Evolutionary conservation across 2,329 filamentous ascomycete species (phyloP), one percentile per base, ranked within the genome.

Genomic region (Grosmannia huntii): DNA sequence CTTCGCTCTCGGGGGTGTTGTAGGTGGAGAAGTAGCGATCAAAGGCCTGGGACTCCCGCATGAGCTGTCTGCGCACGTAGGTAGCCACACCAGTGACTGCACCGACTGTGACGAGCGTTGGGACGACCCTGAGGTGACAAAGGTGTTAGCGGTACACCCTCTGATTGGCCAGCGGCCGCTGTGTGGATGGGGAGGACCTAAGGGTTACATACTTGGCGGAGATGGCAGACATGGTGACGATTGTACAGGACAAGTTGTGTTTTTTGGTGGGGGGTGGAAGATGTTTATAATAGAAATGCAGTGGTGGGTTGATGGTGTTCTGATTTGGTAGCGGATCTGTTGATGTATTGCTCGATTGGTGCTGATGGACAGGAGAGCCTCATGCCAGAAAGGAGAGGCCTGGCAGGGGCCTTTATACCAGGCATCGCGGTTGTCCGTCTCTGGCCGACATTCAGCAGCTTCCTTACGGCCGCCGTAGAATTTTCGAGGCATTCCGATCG

Each of bases 21-120:
- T 73, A 73, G 41, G 68, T 58, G 16, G 62, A 46, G 60, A 73
- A 73, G 61, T 67, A 71, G 48, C 67, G 67, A 60, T 73, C 72
- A 64, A 73, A 68, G 5, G 66, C 68, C 33, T 62, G 62, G 5
- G 71, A 71, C 57, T 70, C 67, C 33, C 58, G 64, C 48, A 60
- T 57, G 50, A 73, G 67, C 53, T 72, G 71, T 16, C 60, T 63
- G 56, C 63, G 62, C 56, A 73, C 66, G 60, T 70, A 72, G 60
- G 63, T 59, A n/a, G 59, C 69, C 28, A 72, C 61, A 19, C 64
- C 63, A 21, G 66, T 60, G 14, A 64, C 60, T 25, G 57, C 56
- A 38, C 61, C 62, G 46, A 60, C 33, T 19, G 55, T 58, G 51
- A 63, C 61, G 27, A 62, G 28, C 14, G 62, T 46, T 11, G 59